Base-by-base conservation (phyloP, 2,329 filamentous ascomycete genomes). In the Aspergillus candidus region DNA sequence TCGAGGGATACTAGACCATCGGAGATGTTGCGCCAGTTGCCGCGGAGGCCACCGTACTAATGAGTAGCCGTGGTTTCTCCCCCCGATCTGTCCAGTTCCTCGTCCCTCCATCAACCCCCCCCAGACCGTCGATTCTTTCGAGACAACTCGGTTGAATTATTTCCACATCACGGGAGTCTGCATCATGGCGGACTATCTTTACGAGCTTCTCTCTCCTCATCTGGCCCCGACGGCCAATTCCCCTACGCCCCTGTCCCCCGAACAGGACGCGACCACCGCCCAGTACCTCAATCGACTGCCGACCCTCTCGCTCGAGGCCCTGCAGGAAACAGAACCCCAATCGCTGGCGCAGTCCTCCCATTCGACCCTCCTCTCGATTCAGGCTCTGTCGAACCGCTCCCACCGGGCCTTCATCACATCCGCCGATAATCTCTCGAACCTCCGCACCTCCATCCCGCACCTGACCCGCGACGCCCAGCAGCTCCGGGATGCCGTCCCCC, bases 371-470 rank as follows among this genome's bases (percentile, higher is more conserved):
- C 79, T 94, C 33, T 87, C 88, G 1, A 77, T 97, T 1, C 93
- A 98, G 63, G 79, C 82, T 0, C 80, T 97, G 39, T 91, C 90
- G 6, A 94, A 94, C 57, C 86, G 87, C 54, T 95, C 90, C 1
- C 84, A 96, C 67, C 87, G 84, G 61, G 77, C 83, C 13, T 83
- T 97, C 52, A 89, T 96, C 55, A 76, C 83, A 41, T 93, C 91
- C 4, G 83, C 87, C 15, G 78, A 82, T 54, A 83, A 86, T 56
- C 82, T 97, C 57, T 77, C 80, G n/a, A 82, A 81, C 8, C 76
- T 97, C 6, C 74, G 75, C 39, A 73, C 76, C n/a, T 79, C 83
- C 1, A 73, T 98, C n/a, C 86, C 88, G 0, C 66, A 72, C 11
- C 72, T 97, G 35, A 79, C 79, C 32, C 73, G 76, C 38, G 78